Conservation (phyloP, 352 stramenopile species). For the Globisporangium cederbergense region DNA sequence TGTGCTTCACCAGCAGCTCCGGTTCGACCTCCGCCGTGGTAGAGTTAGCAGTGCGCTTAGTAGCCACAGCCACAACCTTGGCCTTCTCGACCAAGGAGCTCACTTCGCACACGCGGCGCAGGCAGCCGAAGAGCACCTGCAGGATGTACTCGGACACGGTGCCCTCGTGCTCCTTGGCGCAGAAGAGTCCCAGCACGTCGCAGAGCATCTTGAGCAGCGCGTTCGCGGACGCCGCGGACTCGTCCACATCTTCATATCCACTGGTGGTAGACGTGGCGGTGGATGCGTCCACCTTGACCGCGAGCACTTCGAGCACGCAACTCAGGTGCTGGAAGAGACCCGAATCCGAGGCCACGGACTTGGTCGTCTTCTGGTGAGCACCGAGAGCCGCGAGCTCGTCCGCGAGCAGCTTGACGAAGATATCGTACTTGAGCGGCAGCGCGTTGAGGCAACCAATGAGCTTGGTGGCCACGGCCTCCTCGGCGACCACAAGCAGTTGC, state of each 20-base stretch:
- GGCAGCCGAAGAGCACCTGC: conserved; percentile 73
- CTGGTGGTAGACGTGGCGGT: conserved; percentile 5
- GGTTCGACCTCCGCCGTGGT: conserved; percentile 32
- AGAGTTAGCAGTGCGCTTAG: conserved; percentile 17
- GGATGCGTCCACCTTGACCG: conserved; percentile 56
- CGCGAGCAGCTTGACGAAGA: conserved; percentile 53
- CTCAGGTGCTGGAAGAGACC: conserved; percentile 46
- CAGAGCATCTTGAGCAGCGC: conserved; percentile 51
- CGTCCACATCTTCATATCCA: conserved; percentile 18
- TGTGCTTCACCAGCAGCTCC: conserved; percentile 76
- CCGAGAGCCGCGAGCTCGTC: conserved; percentile 29
- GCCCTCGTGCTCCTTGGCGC: conserved; percentile 42
- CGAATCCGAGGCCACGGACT: conserved; percentile 15
- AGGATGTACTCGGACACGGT: conserved; percentile 76
- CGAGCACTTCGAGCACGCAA: conserved; percentile 76
- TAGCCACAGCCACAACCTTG: not conserved
- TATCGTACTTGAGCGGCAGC: conserved; percentile 45
- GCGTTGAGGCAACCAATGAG: conserved; percentile 49
- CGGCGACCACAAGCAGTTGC: conserved; percentile 51
- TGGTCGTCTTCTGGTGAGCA: conserved; percentile 8
- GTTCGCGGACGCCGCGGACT: conserved; percentile 26
- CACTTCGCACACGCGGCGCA: conserved; percentile 69
- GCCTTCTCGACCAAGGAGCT: conserved; percentile 9
- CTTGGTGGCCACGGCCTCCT: conserved; percentile 55
- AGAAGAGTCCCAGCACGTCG: conserved; percentile 60